Evolutionary conservation across 2,329 filamentous ascomycete genomes (phyloP), one percentile per base, ranked within the genome.

Genomic region (Calonectria pauciramosa): DNA sequence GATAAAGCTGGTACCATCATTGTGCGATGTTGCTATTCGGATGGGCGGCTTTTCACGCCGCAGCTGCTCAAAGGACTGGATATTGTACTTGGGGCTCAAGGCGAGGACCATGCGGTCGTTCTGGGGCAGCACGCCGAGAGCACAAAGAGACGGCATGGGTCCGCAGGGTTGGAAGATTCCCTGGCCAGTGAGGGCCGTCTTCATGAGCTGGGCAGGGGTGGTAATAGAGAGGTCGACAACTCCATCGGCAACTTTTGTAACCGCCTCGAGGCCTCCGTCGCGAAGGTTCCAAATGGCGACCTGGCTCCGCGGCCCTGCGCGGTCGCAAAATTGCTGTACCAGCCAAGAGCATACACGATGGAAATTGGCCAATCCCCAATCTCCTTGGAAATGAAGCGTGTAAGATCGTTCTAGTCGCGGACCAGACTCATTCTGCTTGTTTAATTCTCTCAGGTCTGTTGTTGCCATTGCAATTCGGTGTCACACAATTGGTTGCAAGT

Each of bases 1-100:
- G 36, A 67, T 67, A n/a, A 67, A 67, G 47, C 54, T 67, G 30
- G 64, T 67, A 10, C 64, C 64, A 26, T 67, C 64, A n/a, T 67
- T 52, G 4, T 52, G 44, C 10, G 64, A 67, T 51, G 64, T 52
- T 3, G 56, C 56, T 52, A 67, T 67, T 18, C 64, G 23, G 28
- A 67, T 30, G 26, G 64, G 20, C 18, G 47, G 64, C 30, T 54
- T 67, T n/a, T 52, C 9, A 8, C 47, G 44, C 20, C 47, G 64
- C 28, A 67, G 47, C 11, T 67, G 20, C 11, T 30, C 47, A 67
- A 67, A 67, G 10, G 64, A 67, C 11, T 20, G 20, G 13, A 67
- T 67, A 30, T 52, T 52, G 64, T 36, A 67, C 20, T 54, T 54
- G 30, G 64, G 64, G 30, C 47, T 52, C 6, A 67, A 28, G 28